These are phyloP conservation scores for Cyclotella atomus DNA, from an alignment of 108 stramenopile species.

Conservation along the genomic window DNA sequence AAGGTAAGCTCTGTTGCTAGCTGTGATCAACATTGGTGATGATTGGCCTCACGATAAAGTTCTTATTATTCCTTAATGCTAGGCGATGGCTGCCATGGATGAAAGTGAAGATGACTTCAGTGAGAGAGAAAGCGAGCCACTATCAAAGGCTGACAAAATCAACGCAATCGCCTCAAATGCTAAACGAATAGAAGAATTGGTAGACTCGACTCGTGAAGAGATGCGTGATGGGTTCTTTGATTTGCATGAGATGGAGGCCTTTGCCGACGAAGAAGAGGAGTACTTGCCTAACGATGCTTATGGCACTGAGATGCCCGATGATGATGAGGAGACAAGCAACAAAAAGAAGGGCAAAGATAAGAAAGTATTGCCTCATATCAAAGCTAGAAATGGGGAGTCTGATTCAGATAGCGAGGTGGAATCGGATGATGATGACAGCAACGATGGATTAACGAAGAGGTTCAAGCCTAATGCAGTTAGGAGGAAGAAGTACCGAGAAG, in stretches of 20 bases:
- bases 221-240: slow-evolving; percentile 95
- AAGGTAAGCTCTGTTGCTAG: too few relatives aligned
- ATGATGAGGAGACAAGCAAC: slow-evolving; percentile 32
- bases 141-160: slow-evolving; percentile 14
- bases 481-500: slow-evolving; percentile 80
- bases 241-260: slow-evolving; percentile 93
- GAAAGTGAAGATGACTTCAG: slow-evolving; percentile 19
- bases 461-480: slow-evolving; percentile 32
- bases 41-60: too few relatives aligned
- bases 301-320: slow-evolving; percentile 46
- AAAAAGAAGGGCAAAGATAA: slow-evolving; percentile 43
- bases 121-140: slow-evolving; percentile 32
- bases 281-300: slow-evolving; percentile 73
- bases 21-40: too few relatives aligned
- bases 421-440: slow-evolving; percentile 52
- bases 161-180: slow-evolving; percentile 21
- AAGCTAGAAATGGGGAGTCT: slow-evolving; percentile 57
- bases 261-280: slow-evolving; percentile 94
- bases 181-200: neutral
- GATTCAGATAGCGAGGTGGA: slow-evolving; percentile 48
- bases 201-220: slow-evolving; percentile 76
- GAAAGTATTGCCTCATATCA: slow-evolving; percentile 65
- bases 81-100: slow-evolving; percentile 80
- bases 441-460: slow-evolving; percentile 48
- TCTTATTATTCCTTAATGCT: too few relatives aligned